A percentile compares a stretch with the other conserved stretches of the same genome.
phyloP scores from a whole-genome alignment of 1,139 yeast species.

The Schwanniomyces etchellsii region DNA sequence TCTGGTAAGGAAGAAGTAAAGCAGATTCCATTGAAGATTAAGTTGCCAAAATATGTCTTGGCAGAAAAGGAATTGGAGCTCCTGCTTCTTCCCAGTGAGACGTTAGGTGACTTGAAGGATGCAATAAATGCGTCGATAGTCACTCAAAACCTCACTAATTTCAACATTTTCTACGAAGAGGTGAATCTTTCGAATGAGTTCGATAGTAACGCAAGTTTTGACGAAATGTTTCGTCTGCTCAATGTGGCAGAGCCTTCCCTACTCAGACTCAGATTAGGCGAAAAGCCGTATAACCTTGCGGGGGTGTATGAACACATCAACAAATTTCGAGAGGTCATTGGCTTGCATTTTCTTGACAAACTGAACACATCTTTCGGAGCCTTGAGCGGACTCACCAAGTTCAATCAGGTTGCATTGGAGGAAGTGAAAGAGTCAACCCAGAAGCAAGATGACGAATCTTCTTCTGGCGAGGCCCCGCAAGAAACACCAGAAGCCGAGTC shows the following conservation, averaged over 20 bases:
- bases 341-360: conserved; percentile 37
- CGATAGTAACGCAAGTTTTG: conserved; percentile 30
- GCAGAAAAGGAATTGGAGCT: conserved; percentile 24
- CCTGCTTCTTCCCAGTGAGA: conserved; percentile 32
- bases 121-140: conserved; percentile 50
- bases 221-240: conserved; percentile 22
- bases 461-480: conserved; percentile 3
- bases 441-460: conserved; percentile 7
- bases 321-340: conserved; percentile 40
- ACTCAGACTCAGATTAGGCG: conserved; percentile 20
- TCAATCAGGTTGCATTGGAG: conserved; percentile 25
- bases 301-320: conserved; percentile 34
- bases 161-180: conserved; percentile 39
- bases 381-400: conserved; percentile 22
- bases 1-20: conserved; percentile 12
- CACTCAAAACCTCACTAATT: conserved; percentile 59
- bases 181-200: conserved; percentile 23
- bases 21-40: conserved; percentile 23
- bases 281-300: conserved; percentile 35
- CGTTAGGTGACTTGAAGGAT: conserved; percentile 54
- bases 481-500: conserved; percentile 9
- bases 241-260: conserved; percentile 13
- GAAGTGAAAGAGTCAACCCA: conserved; percentile 12
- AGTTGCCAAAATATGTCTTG: conserved; percentile 27
- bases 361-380: conserved; percentile 19